Evolutionary conservation across 495 filamentous ascomycete genomes (phyloP).

Genomic region (Podospora bellae-mahoneyi): DNA sequence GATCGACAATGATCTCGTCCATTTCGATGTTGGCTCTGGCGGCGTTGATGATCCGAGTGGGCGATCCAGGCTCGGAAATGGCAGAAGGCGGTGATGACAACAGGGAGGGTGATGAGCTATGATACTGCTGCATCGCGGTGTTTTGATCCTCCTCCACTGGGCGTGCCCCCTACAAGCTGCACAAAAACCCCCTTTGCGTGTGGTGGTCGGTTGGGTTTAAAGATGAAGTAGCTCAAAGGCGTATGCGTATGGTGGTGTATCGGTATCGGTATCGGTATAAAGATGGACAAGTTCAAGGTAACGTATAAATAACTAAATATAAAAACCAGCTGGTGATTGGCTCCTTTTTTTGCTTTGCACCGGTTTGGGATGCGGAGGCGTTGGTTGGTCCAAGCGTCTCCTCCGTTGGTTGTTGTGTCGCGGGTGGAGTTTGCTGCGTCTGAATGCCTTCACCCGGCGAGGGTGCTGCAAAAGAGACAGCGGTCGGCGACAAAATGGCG

Average conservation of each 20-base stretch:
- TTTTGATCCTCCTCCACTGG: slow-evolving; percentile 20
- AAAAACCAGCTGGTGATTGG: slow-evolving; percentile 11
- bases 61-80: slow-evolving; percentile 37
- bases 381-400: slow-evolving; percentile 16
- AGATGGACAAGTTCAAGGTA: background rate
- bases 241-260: background rate
- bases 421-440: slow-evolving; percentile 23
- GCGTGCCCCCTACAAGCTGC: slow-evolving; percentile 8
- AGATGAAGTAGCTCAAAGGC: background rate
- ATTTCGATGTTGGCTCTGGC: slow-evolving; percentile 37
- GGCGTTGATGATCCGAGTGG: slow-evolving; percentile 32
- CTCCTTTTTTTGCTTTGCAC: background rate
- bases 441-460: slow-evolving; percentile 45
- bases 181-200: background rate
- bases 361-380: slow-evolving; percentile 1
- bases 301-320: slow-evolving; percentile 3
- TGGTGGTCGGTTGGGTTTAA: background rate
- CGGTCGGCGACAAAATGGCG: slow-evolving; percentile 23
- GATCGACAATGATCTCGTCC: slow-evolving; percentile 42
- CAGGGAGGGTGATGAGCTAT: slow-evolving; percentile 38
- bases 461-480: slow-evolving; percentile 22
- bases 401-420: background rate
- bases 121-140: slow-evolving; percentile 25
- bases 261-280: too few relatives aligned
- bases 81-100: slow-evolving; percentile 36